Conservation (phyloP, 306 rosid species). For the Cercis canadensis region DNA sequence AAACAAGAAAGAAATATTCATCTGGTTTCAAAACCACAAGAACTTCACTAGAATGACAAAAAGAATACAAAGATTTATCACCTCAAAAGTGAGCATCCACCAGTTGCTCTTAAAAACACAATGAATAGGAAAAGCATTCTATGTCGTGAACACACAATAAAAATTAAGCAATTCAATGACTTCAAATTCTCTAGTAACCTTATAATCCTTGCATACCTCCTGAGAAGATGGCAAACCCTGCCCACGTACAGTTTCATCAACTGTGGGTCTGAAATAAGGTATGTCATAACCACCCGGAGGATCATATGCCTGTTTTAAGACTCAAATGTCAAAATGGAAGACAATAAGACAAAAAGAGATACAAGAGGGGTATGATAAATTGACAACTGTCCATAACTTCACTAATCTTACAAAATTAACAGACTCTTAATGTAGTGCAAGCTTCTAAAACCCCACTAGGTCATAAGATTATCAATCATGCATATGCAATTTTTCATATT, state of each 20-base stretch:
- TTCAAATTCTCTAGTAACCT: too few relatives aligned
- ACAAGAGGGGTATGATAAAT: neutral
- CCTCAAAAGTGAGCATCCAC: neutral
- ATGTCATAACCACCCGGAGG: slow-evolving; percentile 78
- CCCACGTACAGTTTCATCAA: slow-evolving; percentile 74
- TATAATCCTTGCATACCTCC: slow-evolving; percentile 61
- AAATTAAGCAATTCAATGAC: too few relatives aligned
- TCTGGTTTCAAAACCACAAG: slow-evolving; percentile 1
- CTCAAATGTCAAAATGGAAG: slow-evolving; percentile 31
- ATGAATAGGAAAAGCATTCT: too few relatives aligned
- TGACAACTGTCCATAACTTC: too few relatives aligned
- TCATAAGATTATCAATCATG: neutral
- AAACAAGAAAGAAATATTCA: neutral
- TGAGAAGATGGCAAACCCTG: slow-evolving; percentile 73
- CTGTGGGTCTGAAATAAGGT: slow-evolving; percentile 79
- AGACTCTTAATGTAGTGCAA: neutral
- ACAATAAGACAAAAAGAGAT: slow-evolving; percentile 15
- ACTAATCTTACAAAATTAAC: too few relatives aligned
- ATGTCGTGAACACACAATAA: too few relatives aligned
- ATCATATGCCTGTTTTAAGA: slow-evolving; percentile 84
- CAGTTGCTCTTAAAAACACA: neutral
- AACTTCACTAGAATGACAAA: neutral
- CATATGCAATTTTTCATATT: neutral
- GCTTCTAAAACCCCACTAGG: neutral
- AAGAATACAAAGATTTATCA: neutral